phyloP scores from a whole-genome alignment of 2,329 filamentous ascomycete genomes.

The Leptoxyphium fumago region DNA sequence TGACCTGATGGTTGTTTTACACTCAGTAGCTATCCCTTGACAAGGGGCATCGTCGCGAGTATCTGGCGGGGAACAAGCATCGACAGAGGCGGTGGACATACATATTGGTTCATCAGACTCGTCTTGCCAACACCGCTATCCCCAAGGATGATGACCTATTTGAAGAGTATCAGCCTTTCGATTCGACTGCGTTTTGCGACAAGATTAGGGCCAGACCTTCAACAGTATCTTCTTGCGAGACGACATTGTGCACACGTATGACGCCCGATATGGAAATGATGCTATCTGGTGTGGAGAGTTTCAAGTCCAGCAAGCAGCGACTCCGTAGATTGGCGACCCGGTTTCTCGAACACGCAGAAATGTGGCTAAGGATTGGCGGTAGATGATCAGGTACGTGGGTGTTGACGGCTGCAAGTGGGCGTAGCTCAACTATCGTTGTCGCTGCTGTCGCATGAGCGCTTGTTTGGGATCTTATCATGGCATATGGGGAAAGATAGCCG shows the following conservation, averaged over 20 bases:
- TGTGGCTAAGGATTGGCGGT: too few relatives aligned
- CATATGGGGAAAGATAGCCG: too few relatives aligned
- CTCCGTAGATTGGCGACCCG: too few relatives aligned
- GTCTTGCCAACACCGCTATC: constrained; percentile 99
- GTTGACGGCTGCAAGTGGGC: too few relatives aligned
- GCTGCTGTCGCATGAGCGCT: too few relatives aligned
- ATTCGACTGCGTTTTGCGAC: not conserved
- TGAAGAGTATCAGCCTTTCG: constrained; percentile 7
- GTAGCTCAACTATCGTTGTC: too few relatives aligned
- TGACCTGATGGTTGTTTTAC: constrained; percentile 52
- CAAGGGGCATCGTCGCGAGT: not conserved
- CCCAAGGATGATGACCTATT: constrained; percentile 91
- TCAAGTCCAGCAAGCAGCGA: too few relatives aligned
- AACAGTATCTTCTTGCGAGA: constrained; percentile 25
- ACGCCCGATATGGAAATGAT: not conserved
- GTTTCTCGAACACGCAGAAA: too few relatives aligned
- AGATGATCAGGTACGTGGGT: too few relatives aligned
- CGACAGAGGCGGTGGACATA: constrained; percentile 34
- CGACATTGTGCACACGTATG: constrained; percentile 14
- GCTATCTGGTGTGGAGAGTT: not conserved
- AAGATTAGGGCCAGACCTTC: constrained; percentile 13
- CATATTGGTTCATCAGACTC: constrained; percentile 99
- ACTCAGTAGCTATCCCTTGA: not conserved
- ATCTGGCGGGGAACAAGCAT: not conserved
- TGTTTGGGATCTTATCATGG: too few relatives aligned